phyloP scores from a whole-genome alignment of 345 rosid species.

The Turritis glabra region DNA sequence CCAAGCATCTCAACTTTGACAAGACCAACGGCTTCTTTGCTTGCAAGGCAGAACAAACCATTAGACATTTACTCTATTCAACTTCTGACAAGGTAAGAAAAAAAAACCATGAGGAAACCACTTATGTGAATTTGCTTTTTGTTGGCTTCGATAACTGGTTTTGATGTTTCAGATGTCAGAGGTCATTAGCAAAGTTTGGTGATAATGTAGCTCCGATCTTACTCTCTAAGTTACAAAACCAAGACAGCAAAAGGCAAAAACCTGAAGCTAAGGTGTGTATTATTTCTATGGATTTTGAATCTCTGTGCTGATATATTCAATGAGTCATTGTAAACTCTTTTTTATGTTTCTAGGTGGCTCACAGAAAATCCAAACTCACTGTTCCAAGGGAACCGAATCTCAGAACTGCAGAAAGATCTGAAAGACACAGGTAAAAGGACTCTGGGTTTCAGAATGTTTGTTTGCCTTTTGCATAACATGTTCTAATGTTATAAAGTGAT shows the following conservation, averaged over 20 bases:
- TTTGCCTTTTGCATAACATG: slow-evolving; percentile 2
- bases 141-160: background rate
- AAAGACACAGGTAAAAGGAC: slow-evolving; percentile 29
- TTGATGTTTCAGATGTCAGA: slow-evolving; percentile 46
- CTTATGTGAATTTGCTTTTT: background rate
- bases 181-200: slow-evolving; percentile 38
- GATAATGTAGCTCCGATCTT: slow-evolving; percentile 40
- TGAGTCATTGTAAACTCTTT: background rate
- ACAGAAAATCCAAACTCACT: slow-evolving; percentile 34
- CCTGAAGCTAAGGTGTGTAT: slow-evolving; percentile 47
- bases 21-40: slow-evolving; percentile 88
- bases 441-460: background rate
- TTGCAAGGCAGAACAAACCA: slow-evolving; percentile 67
- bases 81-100: slow-evolving; percentile 41
- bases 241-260: slow-evolving; percentile 67
- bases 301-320: background rate
- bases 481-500: background rate
- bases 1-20: slow-evolving; percentile 53
- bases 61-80: slow-evolving; percentile 42
- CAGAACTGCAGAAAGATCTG: slow-evolving; percentile 39
- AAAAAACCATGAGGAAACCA: background rate
- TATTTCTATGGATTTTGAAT: background rate
- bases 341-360: slow-evolving; percentile 19
- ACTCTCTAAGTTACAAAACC: slow-evolving; percentile 43
- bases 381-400: slow-evolving; percentile 40